Conservation (phyloP, 1,139 yeast species). For the Pichia sp. region DNA sequence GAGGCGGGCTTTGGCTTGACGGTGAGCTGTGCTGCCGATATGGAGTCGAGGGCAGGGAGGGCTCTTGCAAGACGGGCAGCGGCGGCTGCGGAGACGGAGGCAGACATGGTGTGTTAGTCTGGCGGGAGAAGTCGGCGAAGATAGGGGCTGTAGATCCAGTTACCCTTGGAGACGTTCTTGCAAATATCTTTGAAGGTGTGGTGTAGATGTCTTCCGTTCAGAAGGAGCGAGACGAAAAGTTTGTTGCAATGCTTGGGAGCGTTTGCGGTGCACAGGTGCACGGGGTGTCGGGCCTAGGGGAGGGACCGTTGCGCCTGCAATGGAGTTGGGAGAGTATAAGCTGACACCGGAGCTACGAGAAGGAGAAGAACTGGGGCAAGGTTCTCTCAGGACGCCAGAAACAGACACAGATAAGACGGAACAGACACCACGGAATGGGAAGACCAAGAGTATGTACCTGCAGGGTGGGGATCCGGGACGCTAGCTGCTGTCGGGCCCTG, state of each 20-base stretch:
- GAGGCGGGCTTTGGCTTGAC: slow-evolving; percentile 21
- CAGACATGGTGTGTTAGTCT: not conserved
- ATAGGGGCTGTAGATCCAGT: no score
- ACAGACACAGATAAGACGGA: no score
- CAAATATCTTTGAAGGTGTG: not conserved
- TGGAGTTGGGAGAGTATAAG: not conserved
- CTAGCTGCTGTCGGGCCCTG: no score
- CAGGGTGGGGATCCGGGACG: no score
- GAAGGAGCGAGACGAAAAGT: not conserved
- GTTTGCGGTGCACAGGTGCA: not conserved
- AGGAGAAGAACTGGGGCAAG: no score
- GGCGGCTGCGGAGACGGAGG: slow-evolving; percentile 7
- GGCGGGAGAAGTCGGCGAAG: not conserved
- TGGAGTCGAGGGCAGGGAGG: slow-evolving; percentile 28
- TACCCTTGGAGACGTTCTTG: no score
- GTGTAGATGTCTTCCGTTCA: not conserved
- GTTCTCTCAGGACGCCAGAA: no score
- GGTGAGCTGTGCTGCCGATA: slow-evolving; percentile 24
- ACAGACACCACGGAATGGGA: slow-evolving; percentile 37
- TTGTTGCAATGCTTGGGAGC: not conserved
- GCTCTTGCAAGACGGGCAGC: slow-evolving; percentile 19
- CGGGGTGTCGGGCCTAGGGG: not conserved
- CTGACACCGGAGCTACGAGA: not conserved
- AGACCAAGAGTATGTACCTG: slow-evolving; percentile 51
- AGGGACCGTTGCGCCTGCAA: not conserved